Evolutionary conservation across 2,329 filamentous ascomycete species (phyloP).

Genomic region (Madurella mycetomatis): DNA sequence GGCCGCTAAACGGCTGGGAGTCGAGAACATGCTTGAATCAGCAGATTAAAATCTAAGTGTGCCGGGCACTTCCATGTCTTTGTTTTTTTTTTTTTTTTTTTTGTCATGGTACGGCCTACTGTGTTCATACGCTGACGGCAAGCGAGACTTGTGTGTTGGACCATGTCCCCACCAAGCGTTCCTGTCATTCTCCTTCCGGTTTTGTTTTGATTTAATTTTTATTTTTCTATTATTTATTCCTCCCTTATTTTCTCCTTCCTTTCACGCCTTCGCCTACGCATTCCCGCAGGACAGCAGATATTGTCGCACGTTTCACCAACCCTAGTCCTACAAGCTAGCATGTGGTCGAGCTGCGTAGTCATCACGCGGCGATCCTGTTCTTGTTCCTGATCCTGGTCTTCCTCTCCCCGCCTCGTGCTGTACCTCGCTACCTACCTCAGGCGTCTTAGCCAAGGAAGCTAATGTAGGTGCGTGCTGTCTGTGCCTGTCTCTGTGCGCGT

Average conservation of each 20-base stretch:
- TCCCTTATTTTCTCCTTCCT: not conserved
- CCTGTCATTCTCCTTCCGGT: constrained; percentile 4
- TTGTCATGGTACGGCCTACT: not conserved
- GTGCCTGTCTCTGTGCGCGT: constrained; percentile 6
- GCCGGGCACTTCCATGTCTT: not conserved
- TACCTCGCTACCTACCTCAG: not conserved
- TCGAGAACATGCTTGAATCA: constrained; percentile 4
- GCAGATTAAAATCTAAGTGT: constrained; percentile 6
- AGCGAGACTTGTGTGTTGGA: not conserved
- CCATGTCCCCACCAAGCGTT: not conserved
- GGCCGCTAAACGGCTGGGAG: not conserved
- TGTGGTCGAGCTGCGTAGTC: not conserved
- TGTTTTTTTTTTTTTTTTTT: not conserved
- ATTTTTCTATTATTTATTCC: not conserved
- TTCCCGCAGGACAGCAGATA: constrained; percentile 14
- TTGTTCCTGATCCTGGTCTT: not conserved
- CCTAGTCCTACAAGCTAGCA: constrained; percentile 1
- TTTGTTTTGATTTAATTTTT: constrained; percentile 8
- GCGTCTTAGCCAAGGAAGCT: not conserved
- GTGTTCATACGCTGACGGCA: not conserved
- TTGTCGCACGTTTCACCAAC: constrained; percentile 12
- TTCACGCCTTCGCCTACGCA: not conserved
- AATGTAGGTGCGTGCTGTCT: not conserved
- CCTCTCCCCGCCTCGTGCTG: not conserved
- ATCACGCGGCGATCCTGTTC: constrained; percentile 2